These are phyloP conservation scores for Sclerotinia minor DNA, from an alignment of 2,329 filamentous ascomycete genomes.

Conservation along the genomic window DNA sequence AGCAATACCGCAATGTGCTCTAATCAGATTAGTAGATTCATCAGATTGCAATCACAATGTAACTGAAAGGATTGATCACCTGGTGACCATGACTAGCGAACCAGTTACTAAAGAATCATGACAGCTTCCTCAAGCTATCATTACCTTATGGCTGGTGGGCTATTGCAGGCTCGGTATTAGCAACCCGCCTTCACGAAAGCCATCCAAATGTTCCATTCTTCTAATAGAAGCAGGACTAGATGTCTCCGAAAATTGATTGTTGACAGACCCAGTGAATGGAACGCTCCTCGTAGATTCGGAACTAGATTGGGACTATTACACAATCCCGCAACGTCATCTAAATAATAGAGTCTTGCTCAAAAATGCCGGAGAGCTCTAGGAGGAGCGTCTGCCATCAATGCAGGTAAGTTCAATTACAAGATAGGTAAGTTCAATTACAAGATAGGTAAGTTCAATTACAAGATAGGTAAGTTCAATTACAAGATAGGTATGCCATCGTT, in stretches of 20 bases:
- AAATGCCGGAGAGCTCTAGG: slow-evolving; percentile 46
- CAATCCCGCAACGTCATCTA: slow-evolving; percentile 39
- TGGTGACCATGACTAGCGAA: no score
- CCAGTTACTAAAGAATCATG: neutral
- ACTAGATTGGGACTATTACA: slow-evolving; percentile 44
- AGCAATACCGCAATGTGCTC: no score
- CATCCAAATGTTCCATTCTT: slow-evolving; percentile 42
- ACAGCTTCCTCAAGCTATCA: slow-evolving; percentile 27
- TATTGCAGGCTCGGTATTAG: slow-evolving; percentile 43
- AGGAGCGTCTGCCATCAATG: slow-evolving; percentile 46
- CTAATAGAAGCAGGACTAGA: slow-evolving; percentile 46
- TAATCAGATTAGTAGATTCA: no score
- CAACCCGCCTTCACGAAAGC: slow-evolving; percentile 40
- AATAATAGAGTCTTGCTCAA: slow-evolving; percentile 36
- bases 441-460: no score
- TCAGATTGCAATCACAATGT: no score
- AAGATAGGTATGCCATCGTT: no score
- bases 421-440: no score
- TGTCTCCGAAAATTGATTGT: slow-evolving; percentile 28
- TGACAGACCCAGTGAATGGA: slow-evolving; percentile 1
- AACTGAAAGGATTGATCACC: no score
- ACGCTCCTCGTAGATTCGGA: slow-evolving; percentile 22
- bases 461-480: slow-evolving; percentile 11
- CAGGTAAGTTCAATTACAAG: no score
- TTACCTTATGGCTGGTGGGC: slow-evolving; percentile 45